Percentiles rank a stretch among this genome's conserved stretches.
These are phyloP conservation scores for Apiospora malaysiana DNA, from an alignment of 2,329 filamentous ascomycete species.

Conservation along the genomic window DNA sequence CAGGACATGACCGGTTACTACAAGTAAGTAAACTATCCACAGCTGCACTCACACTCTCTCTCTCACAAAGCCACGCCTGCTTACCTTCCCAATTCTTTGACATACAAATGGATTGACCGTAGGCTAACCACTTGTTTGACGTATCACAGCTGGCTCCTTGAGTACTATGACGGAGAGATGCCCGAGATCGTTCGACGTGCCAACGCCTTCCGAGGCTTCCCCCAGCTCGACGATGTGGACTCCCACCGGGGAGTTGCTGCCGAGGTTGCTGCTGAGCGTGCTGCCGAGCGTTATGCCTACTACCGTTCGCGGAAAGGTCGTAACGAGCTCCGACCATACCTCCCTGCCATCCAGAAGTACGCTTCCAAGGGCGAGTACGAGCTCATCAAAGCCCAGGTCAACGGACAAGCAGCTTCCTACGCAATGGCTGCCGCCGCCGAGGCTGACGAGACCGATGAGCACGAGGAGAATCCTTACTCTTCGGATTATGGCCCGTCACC, in stretches of 20 bases:
- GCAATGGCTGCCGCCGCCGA: not conserved
- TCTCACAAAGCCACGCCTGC: not conserved
- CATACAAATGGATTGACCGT: not conserved
- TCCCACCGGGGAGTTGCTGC: not conserved
- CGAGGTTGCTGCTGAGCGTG: not conserved
- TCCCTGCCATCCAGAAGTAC: not conserved
- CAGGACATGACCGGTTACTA: not conserved
- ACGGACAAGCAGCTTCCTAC: not conserved
- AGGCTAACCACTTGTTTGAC: not conserved
- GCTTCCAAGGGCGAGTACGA: not conserved
- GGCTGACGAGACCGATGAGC: not conserved
- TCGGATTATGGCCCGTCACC: not conserved
- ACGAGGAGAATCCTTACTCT: not conserved
- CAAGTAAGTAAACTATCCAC: not conserved
- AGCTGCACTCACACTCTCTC: not conserved
- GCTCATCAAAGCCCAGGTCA: not conserved
- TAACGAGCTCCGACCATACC: not conserved
- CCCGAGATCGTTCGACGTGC: constrained; percentile 15
- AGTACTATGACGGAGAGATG: not conserved
- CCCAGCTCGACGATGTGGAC: not conserved
- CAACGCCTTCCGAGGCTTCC: constrained; percentile 15
- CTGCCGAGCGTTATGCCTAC: not conserved
- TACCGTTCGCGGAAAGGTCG: not conserved
- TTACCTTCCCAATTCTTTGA: not conserved
- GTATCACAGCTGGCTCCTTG: not conserved